These are phyloP conservation scores for Penicillium sp. DNA, from an alignment of 2,329 filamentous ascomycete genomes.

Conservation along the genomic window DNA sequence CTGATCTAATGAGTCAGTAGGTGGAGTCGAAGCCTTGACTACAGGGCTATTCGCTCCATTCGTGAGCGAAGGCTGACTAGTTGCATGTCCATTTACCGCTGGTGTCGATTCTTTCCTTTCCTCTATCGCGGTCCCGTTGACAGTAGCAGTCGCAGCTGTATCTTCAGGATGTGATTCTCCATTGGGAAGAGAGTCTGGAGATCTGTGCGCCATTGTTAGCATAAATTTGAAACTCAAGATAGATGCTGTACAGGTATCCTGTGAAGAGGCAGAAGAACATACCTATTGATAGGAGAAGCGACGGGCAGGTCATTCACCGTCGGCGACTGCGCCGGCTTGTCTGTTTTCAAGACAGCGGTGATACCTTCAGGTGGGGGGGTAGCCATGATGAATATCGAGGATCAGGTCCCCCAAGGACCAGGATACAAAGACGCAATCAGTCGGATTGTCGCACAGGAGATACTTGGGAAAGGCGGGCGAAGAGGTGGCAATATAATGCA, in stretches of 20 bases:
- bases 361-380: conserved; percentile 40
- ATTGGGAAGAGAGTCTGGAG: conserved; percentile 22
- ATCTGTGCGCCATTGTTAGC: conserved; percentile 21
- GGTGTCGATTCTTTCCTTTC: conserved; percentile 11
- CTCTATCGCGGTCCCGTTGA: conserved; percentile 7
- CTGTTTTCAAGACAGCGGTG: conserved; percentile 34
- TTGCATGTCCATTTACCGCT: conserved; percentile 29
- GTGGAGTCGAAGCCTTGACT: conserved; percentile 22
- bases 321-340: conserved; percentile 38
- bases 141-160: conserved; percentile 5
- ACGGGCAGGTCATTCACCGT: conserved; percentile 31
- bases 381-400: conserved; percentile 31
- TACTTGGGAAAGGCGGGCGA: background rate
- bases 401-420: conserved; percentile 21
- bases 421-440: conserved; percentile 17
- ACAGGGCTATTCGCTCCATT: conserved; percentile 25
- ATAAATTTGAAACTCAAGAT: background rate
- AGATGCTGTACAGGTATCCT: background rate
- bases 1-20: conserved; percentile 26
- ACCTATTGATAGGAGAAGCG: conserved; percentile 27
- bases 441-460: background rate
- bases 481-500: background rate
- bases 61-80: conserved; percentile 19
- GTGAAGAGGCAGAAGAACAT: conserved; percentile 11
- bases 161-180: conserved; percentile 22